Base-by-base conservation (phyloP, 345 rosid species). In the Crucihimalaya himalaica region DNA sequence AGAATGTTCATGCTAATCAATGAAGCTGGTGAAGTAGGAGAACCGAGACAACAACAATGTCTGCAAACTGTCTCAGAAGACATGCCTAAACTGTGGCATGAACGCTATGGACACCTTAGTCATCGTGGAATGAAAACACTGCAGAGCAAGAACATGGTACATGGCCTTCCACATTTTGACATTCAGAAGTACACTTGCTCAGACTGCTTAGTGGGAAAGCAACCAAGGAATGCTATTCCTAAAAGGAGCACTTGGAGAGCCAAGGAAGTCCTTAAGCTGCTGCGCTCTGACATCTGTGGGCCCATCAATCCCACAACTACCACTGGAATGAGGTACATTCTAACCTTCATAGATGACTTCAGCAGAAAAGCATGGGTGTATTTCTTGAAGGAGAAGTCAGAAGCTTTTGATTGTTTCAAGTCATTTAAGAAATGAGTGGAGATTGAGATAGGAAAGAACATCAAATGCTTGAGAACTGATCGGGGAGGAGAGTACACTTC, bases 221-320 rank as follows among this genome's bases (percentile, higher is more conserved):
- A 51, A 0, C 4, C 42, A 37, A 37, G 42, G 2, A 51, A 11
- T 0, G 8, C 14, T 0, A 50, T 51, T 5, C 56, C 56, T 0
- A 51, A 51, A 31, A 51, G 5, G 2, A 51, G 56, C n/a, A 0
- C 6, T 0, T 50, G 55, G 55, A 50, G 6, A 2, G 13, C 55
- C 0, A 2, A 25, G 0, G n/a, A 4, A 4, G 55, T 13, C 0
- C 1, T 50, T 2, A n/a, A 20, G 0, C 14, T 50, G 1, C 5
- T 50, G 0, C 54, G 20, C 3, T 19, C 3, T 0, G 29, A 50
- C 5, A 50, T 50, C 0, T 50, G 29, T 20, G 28, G 54, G 0
- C 54, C 28, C 1, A 50, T 50, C 0, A 18, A 0, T 2, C 54
- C 54, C 0, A n/a, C n/a, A n/a, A n/a, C n/a, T n/a, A n/a, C n/a